A percentile compares a stretch with the other conserved stretches of the same genome.
Conservation (phyloP, 176 grass and related monocot genomes). For the barley (Hordeum vulgare) region MorexV3_pseudomolecules_assembly NC_058523.1:39653955-39654454, state of each 20-base stretch:
- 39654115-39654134: not conserved
- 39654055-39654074: not conserved
- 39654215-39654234: not conserved
- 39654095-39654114: not conserved
- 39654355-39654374: not conserved
- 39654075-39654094: too few relatives aligned
- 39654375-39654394: not conserved
- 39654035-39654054: not conserved
- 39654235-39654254: conserved; percentile 4
- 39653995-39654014: conserved; percentile 19
- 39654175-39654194: conserved; percentile 2
- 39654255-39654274: not conserved
- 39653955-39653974: not conserved
- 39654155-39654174: conserved; percentile 19
- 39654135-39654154: not conserved
- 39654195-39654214: conserved; percentile 34
- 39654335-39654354: too few relatives aligned
- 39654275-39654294: not conserved
- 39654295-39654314: not conserved
- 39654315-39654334: not conserved
- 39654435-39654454: not conserved
- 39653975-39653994: not conserved
- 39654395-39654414: not conserved
- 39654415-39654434: not conserved
- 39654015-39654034: not conserved